phyloP scores from a whole-genome alignment of 345 rosid genomes.

The Hibiscus trionum region DNA sequence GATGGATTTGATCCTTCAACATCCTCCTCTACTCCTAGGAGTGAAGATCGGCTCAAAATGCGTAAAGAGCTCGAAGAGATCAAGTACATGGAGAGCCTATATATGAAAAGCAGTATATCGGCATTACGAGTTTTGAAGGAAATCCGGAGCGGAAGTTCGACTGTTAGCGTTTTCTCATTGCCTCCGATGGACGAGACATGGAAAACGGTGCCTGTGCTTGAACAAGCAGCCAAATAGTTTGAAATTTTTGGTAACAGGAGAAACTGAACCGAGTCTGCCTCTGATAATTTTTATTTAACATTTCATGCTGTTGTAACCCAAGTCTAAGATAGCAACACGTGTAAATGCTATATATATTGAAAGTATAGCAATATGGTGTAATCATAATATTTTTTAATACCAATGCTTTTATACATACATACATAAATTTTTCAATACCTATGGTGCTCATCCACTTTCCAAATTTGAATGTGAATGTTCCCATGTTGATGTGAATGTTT shows the following conservation, averaged over 20 bases:
- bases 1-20: slow-evolving; percentile 34
- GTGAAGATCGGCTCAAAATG: slow-evolving; percentile 21
- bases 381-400: background rate
- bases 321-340: slow-evolving; percentile 24
- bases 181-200: slow-evolving; percentile 78
- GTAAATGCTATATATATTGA: slow-evolving; percentile 25
- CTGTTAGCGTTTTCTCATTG: slow-evolving; percentile 74
- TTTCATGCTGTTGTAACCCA: slow-evolving; percentile 16
- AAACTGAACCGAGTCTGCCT: background rate
- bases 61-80: slow-evolving; percentile 59
- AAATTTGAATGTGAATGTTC: too few species aligned
- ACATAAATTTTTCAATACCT: too few species aligned
- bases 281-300: background rate
- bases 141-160: slow-evolving; percentile 80
- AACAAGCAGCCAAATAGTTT: slow-evolving; percentile 70
- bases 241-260: too few species aligned
- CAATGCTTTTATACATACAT: too few species aligned
- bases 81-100: slow-evolving; percentile 54
- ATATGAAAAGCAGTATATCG: slow-evolving; percentile 81
- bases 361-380: background rate
- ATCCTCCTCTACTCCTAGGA: slow-evolving; percentile 22
- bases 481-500: too few species aligned
- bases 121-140: slow-evolving; percentile 70
- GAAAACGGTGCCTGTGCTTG: slow-evolving; percentile 67
- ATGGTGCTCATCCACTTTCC: too few species aligned